Evolutionary conservation across 768 basidiomycete species (phyloP).

Genomic region (Heimioporus sp.): DNA sequence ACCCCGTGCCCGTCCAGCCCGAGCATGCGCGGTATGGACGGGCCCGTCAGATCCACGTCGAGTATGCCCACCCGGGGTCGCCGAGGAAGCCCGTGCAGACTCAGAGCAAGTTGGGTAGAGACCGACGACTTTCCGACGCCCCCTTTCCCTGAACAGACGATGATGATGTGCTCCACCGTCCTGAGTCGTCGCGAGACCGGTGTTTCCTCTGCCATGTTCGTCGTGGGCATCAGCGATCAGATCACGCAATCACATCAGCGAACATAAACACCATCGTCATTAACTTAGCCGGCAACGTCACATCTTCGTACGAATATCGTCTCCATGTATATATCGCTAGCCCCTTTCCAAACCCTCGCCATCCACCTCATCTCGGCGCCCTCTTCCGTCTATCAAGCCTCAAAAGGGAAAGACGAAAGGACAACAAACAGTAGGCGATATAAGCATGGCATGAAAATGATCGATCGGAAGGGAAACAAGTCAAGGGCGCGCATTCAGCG

Average conservation of each 20-base stretch:
- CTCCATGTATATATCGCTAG: conserved; percentile 2
- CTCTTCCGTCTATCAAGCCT: conserved; percentile 71
- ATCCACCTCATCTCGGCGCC: conserved; percentile 45
- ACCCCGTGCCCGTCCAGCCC: conserved; percentile 85
- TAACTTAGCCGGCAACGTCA: not conserved
- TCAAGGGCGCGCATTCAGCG: conserved; percentile 18
- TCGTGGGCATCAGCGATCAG: not conserved
- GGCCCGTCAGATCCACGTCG: conserved; percentile 92
- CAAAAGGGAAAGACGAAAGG: conserved; percentile 63
- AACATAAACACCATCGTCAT: conserved; percentile 4
- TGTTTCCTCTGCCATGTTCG: conserved; percentile 38
- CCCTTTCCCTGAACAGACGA: conserved; percentile 95
- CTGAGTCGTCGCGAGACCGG: conserved; percentile 71
- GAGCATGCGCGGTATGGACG: conserved; percentile 94
- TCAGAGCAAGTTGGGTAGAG: conserved; percentile 86
- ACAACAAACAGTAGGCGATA: conserved; percentile 47
- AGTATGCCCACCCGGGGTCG: conserved; percentile 80
- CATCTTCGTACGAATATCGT: conserved; percentile 1
- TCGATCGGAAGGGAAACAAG: conserved; percentile 11
- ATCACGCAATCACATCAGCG: too few species aligned
- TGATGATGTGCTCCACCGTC: conserved; percentile 79
- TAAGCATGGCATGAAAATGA: conserved; percentile 24
- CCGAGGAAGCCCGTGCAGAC: conserved; percentile 69
- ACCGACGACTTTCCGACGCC: conserved; percentile 99
- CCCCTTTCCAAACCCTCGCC: conserved; percentile 7